Conservation (phyloP, 1,139 yeast species). For the Yamadazyma dushanensis region DNA sequence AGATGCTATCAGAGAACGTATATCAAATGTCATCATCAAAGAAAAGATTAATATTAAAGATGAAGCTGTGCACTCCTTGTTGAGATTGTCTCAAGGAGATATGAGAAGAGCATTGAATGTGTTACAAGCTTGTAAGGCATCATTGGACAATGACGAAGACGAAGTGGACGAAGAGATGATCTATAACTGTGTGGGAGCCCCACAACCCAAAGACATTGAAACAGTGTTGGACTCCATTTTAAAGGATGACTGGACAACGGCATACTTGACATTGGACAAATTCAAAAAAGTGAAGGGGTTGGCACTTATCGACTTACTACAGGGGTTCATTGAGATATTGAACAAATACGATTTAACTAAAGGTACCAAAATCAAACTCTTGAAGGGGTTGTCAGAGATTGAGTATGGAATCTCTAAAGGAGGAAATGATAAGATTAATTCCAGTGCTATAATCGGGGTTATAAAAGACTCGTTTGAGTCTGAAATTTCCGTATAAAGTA, state of each 20-base stretch:
- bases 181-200: constrained; percentile 94
- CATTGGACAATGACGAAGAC: constrained; percentile 52
- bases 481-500: constrained; percentile 1
- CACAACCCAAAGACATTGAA: constrained; percentile 84
- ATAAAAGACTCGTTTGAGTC: constrained; percentile 61
- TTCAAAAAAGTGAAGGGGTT: constrained; percentile 75
- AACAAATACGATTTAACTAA: constrained; percentile 65
- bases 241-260: constrained; percentile 85
- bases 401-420: constrained; percentile 92
- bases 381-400: constrained; percentile 75
- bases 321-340: constrained; percentile 71
- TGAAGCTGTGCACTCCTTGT: constrained; percentile 65
- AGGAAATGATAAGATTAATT: constrained; percentile 87
- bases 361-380: constrained; percentile 58
- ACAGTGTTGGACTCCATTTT: constrained; percentile 72
- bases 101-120: constrained; percentile 96
- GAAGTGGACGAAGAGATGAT: constrained; percentile 69
- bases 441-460: constrained; percentile 87
- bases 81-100: constrained; percentile 81
- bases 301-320: constrained; percentile 82
- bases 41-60: constrained; percentile 62
- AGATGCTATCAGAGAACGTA: constrained; percentile 65
- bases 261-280: constrained; percentile 61
- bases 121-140: constrained; percentile 89
- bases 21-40: constrained; percentile 63